phyloP scores from a whole-genome alignment of 2,329 filamentous ascomycete genomes.

The Fusarium cicatricum region DNA sequence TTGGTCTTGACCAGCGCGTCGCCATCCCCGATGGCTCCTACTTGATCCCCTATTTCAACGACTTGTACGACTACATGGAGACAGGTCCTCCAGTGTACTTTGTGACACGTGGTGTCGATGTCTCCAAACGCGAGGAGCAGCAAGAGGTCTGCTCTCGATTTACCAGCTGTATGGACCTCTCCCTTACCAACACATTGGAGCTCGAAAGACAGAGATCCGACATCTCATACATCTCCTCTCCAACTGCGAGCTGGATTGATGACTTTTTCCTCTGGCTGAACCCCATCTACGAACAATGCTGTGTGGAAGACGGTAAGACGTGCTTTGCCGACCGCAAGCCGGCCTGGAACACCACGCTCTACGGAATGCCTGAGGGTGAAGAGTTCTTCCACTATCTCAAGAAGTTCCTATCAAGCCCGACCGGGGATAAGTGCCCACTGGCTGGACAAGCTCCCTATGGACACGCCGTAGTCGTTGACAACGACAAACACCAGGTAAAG shows the following conservation, averaged over 20 bases:
- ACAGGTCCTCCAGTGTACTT: conserved; percentile 96
- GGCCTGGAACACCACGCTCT: conserved; percentile 87
- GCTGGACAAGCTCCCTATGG: conserved; percentile 90
- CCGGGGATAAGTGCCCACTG: conserved; percentile 84
- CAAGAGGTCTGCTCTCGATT: conserved; percentile 91
- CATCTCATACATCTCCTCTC: conserved; percentile 86
- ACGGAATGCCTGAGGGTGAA: conserved; percentile 90
- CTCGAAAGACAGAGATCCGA: conserved; percentile 91
- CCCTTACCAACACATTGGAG: conserved; percentile 88
- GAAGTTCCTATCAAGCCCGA: conserved; percentile 83
- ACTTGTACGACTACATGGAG: conserved; percentile 91
- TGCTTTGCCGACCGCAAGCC: conserved; percentile 84
- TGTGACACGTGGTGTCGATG: conserved; percentile 82
- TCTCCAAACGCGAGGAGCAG: conserved; percentile 78
- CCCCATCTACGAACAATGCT: conserved; percentile 76
- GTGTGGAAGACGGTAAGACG: conserved; percentile 71
- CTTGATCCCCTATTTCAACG: conserved; percentile 94
- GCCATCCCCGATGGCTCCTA: conserved; percentile 95
- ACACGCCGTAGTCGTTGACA: conserved; percentile 81
- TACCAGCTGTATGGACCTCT: conserved; percentile 84
- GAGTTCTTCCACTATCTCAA: conserved; percentile 89
- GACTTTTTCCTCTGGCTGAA: conserved; percentile 98
- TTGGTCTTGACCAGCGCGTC: conserved; percentile 93
- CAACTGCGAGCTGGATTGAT: conserved; percentile 94
- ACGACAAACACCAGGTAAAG: conserved; percentile 70